phyloP scores from a whole-genome alignment of 345 rosid species.

The Citrus reticulata region DNA sequence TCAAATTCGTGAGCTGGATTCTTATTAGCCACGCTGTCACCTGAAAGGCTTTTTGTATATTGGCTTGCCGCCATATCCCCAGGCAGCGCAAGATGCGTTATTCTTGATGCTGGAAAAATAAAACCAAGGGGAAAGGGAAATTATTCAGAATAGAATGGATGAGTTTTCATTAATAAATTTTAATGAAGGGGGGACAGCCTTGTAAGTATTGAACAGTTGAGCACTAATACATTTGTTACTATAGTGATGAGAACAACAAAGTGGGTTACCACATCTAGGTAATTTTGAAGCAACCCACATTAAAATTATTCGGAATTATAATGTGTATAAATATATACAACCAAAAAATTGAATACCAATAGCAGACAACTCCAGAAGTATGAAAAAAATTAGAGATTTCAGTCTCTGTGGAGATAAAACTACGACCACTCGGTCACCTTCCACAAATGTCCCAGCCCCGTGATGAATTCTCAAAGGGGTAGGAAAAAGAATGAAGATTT shows the following conservation, averaged over 20 bases:
- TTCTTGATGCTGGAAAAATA: background rate
- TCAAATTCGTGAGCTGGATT: background rate
- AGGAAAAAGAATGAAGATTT: slow-evolving; percentile 23
- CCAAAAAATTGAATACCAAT: slow-evolving; percentile 34
- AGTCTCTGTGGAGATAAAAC: slow-evolving; percentile 19
- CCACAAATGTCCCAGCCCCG: slow-evolving; percentile 26
- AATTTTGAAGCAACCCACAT: slow-evolving; percentile 28
- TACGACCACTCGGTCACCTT: slow-evolving; percentile 20
- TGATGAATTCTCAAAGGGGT: slow-evolving; percentile 8
- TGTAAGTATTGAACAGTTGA: background rate
- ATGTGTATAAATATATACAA: slow-evolving; percentile 24
- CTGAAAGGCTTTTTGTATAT: background rate
- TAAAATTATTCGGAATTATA: slow-evolving; percentile 22
- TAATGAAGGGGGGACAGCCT: background rate
- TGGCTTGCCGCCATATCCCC: background rate
- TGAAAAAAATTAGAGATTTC: background rate
- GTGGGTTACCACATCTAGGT: slow-evolving; percentile 18
- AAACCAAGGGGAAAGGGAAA: background rate
- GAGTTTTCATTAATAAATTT: slow-evolving; percentile 5
- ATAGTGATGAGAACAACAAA: slow-evolving; percentile 17
- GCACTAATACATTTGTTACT: slow-evolving; percentile 8
- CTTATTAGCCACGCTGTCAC: background rate
- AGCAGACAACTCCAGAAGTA: background rate
- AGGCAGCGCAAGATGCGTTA: background rate
- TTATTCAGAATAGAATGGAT: background rate